Evolutionary conservation across 2,329 filamentous ascomycete genomes (phyloP), one percentile per base, ranked within the genome.

Genomic region (Calonectria henricotiae): DNA sequence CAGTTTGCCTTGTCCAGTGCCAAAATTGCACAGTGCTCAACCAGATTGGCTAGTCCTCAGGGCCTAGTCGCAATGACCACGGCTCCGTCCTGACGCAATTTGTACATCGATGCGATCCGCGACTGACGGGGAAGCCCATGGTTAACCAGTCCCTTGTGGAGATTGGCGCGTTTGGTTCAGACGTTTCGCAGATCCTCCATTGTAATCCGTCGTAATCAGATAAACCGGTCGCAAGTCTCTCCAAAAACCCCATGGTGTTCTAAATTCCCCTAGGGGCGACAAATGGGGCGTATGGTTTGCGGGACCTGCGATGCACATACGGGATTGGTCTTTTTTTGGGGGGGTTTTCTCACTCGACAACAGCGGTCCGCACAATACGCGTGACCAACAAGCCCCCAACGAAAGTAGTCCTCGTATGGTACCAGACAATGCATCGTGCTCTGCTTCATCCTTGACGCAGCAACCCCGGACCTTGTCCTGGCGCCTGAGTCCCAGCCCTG

Each of bases 51-150:
- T 55, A 69, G 66, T 35, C 27, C 46, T 39, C 49, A 66, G 64
- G 51, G 62, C 62, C 17, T 58, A 55, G 37, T 72, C 64, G 54
- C 61, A 51, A 62, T 46, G 30, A 43, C 27, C n/a, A 65, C 62
- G 61, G 68, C 58, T 67, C 51, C 69, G 69, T 71, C 67, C 62
- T 74, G 62, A 70, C 46, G 65, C 71, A 71, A 73, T 73, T 61
- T 68, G 54, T 25, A 35, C 54, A 51, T 37, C 44, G 32, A 62
- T 51, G 60, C 44, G 66, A 71, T 73, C 66, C 60, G 41, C 63
- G 58, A 67, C 49, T 41, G 62, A 46, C 47, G 54, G 39, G 47
- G 62, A 64, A 65, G 37, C 61, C 62, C 62, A 32, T 60, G 30
- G 64, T 65, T 54, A 49, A 60, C 49, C 65, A 46, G 47, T 35